Evolutionary conservation across 345 rosid genomes (phyloP).

Genomic region (Arabis hirsuta): DNA sequence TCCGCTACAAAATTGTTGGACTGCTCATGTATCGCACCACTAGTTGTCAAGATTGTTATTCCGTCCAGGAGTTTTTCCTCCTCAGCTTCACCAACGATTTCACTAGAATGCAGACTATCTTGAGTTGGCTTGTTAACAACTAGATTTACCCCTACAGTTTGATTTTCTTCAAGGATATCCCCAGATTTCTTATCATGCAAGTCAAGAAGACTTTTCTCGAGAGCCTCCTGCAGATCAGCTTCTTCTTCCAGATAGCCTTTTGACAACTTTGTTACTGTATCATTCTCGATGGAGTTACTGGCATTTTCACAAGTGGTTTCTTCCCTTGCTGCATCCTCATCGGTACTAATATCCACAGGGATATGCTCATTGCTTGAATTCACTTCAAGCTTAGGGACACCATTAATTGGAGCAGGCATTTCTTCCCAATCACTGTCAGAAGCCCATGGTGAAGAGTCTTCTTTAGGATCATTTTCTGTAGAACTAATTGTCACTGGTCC

Average conservation of each 20-base stretch:
- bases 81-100: constrained; percentile 38
- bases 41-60: constrained; percentile 39
- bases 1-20: constrained; percentile 38
- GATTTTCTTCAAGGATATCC: constrained; percentile 40
- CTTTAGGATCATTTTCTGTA: constrained; percentile 47
- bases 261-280: constrained; percentile 49
- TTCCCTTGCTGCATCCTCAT: constrained; percentile 75
- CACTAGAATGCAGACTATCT: constrained; percentile 31
- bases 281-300: constrained; percentile 37
- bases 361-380: constrained; percentile 44
- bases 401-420: constrained; percentile 42
- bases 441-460: constrained; percentile 48
- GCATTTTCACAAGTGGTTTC: constrained; percentile 52
- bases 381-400: constrained; percentile 36
- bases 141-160: constrained; percentile 28
- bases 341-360: constrained; percentile 39
- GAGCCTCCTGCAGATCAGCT: constrained; percentile 84
- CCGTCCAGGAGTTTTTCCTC: constrained; percentile 34
- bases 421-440: constrained; percentile 85
- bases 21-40: constrained; percentile 37
- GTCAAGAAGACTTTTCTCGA: constrained; percentile 82
- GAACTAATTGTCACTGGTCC: constrained; percentile 49
- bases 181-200: constrained; percentile 39
- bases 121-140: constrained; percentile 28
- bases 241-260: constrained; percentile 78